A percentile compares a stretch with the other conserved stretches of the same genome.
phyloP scores from a whole-genome alignment of 164 flowering plant species.

The Vitis labrusca region DNA sequence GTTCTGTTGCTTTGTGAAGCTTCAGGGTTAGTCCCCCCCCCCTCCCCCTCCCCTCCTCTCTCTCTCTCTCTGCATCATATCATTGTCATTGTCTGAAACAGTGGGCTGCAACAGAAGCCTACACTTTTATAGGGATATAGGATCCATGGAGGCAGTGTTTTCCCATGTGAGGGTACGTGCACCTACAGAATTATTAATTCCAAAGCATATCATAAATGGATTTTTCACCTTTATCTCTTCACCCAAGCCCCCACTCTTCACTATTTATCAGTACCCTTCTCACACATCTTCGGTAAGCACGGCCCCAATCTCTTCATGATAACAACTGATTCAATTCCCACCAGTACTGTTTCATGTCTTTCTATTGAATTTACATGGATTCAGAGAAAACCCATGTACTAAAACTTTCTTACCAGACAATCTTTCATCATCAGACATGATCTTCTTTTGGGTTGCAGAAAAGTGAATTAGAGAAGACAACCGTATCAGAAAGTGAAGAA shows the following conservation, averaged over 20 bases:
- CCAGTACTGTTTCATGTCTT: no score
- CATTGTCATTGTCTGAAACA: constrained; percentile 4
- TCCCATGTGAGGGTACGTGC: constrained; percentile 24
- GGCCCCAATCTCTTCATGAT: no score
- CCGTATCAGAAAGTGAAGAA: no score
- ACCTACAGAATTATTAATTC: constrained; percentile 7
- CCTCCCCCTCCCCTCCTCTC: neutral
- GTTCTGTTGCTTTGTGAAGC: neutral
- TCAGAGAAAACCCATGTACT: no score
- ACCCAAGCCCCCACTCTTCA: neutral
- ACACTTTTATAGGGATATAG: neutral
- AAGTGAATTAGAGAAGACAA: no score
- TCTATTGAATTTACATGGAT: no score
- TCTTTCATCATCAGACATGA: no score
- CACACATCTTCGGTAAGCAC: neutral
- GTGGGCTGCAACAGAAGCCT: constrained; percentile 7
- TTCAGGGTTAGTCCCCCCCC: neutral
- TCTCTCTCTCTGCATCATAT: constrained; percentile 4
- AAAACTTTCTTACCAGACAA: no score
- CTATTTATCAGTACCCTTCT: neutral
- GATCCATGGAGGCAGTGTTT: constrained; percentile 12
- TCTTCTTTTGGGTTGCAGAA: no score
- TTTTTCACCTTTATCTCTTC: constrained; percentile 1
- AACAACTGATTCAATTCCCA: no score
- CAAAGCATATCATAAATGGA: constrained; percentile 6